phyloP scores from a whole-genome alignment of 495 filamentous ascomycete genomes.

The Aeminium ludgeri region DNA sequence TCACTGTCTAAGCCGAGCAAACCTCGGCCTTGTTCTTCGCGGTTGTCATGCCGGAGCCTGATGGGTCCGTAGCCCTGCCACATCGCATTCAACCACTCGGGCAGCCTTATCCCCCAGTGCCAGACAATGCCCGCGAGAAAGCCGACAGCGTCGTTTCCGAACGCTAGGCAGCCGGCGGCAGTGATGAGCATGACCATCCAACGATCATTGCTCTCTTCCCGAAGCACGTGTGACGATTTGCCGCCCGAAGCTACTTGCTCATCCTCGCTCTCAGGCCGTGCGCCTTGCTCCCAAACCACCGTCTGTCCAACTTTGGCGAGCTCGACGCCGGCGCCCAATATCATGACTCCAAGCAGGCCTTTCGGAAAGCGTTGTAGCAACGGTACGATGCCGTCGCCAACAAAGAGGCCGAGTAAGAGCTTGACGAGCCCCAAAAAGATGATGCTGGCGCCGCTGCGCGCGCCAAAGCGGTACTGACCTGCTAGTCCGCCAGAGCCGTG shows the following conservation, averaged over 20 bases:
- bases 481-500: constrained; percentile 85
- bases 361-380: constrained; percentile 54
- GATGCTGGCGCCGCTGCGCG: constrained; percentile 67
- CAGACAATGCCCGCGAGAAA: constrained; percentile 68
- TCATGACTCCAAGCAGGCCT: constrained; percentile 66
- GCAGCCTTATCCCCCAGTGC: constrained; percentile 31
- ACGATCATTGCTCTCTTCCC: constrained; percentile 46
- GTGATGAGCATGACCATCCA: constrained; percentile 85
- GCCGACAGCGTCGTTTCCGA: constrained; percentile 74
- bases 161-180: constrained; percentile 62
- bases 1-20: background rate
- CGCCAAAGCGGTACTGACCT: constrained; percentile 74
- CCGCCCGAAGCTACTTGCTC: constrained; percentile 2
- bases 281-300: constrained; percentile 32
- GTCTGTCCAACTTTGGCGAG: constrained; percentile 67
- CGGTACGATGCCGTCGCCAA: constrained; percentile 49
- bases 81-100: constrained; percentile 18
- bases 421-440: constrained; percentile 66
- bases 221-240: constrained; percentile 28
- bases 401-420: constrained; percentile 54
- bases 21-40: background rate
- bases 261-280: constrained; percentile 17
- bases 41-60: background rate
- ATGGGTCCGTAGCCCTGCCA: background rate
- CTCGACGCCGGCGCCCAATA: constrained; percentile 75